phyloP scores from a whole-genome alignment of 495 filamentous ascomycete species.

The Penicillium soppii region DNA sequence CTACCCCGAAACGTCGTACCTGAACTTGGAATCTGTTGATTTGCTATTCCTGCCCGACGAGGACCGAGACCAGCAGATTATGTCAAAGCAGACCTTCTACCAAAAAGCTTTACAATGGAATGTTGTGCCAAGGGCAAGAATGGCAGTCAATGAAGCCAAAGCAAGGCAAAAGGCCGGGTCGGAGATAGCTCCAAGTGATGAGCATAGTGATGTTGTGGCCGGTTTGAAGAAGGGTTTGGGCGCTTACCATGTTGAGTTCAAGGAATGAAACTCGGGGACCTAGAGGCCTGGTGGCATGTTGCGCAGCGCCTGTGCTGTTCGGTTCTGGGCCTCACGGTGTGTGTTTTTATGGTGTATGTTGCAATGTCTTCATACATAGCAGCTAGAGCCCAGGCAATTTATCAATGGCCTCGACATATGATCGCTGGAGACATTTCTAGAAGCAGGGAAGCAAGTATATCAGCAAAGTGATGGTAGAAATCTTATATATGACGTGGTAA shows the following conservation, averaged over 20 bases:
- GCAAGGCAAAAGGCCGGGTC: constrained; percentile 9
- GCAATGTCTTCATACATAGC: no score
- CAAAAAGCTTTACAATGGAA: constrained; percentile 16
- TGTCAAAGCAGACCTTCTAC: constrained; percentile 11
- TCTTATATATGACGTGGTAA: no score
- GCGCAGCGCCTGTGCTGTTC: no score
- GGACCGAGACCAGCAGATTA: constrained; percentile 7
- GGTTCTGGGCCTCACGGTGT: no score
- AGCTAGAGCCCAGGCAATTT: no score
- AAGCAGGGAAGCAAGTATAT: no score
- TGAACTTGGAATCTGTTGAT: constrained; percentile 18
- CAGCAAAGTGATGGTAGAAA: no score
- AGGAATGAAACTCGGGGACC: no score
- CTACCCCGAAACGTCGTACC: constrained; percentile 35
- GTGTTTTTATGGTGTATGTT: no score
- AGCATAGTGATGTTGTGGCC: constrained; percentile 2
- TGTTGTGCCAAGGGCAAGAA: constrained; percentile 15
- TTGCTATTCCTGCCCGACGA: constrained; percentile 12
- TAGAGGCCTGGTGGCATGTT: no score
- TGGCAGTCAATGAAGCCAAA: constrained; percentile 19
- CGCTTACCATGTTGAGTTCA: constrained; percentile 5
- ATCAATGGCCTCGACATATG: no score
- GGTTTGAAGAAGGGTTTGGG: neutral
- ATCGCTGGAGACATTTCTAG: no score
- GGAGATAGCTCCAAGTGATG: neutral